A percentile compares a stretch with the other conserved stretches of the same genome.
Evolutionary conservation across 1,284 basidiomycete genomes (phyloP).

Genomic region (Entoloma clypeatum): DNA sequence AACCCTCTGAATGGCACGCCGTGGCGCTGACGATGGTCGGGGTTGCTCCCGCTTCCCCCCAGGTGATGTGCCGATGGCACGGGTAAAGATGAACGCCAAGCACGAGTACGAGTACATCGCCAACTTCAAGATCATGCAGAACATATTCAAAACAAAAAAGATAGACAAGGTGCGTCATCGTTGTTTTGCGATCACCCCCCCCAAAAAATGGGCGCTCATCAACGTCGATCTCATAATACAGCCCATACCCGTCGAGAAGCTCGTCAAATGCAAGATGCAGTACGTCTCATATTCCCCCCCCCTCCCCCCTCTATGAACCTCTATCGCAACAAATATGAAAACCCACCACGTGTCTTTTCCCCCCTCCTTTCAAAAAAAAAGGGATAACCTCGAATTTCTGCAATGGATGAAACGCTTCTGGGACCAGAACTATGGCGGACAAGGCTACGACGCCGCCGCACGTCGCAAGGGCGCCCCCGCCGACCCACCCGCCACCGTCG

Average conservation of each 20-base stretch:
- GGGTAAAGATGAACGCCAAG: constrained; percentile 91
- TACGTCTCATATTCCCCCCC: constrained; percentile 43
- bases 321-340: too few species aligned
- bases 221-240: too few species aligned
- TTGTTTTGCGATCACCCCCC: not conserved
- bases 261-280: constrained; percentile 99
- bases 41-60: not conserved
- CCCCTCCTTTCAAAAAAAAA: constrained; percentile 26
- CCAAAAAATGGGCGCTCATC: too few species aligned
- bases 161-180: constrained; percentile 82
- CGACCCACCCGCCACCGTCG: constrained; percentile 76
- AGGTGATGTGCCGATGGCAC: constrained; percentile 83
- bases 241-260: constrained; percentile 91
- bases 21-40: constrained; percentile 9
- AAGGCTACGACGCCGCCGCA: constrained; percentile 84
- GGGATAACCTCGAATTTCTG: constrained; percentile 97
- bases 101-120: constrained; percentile 95
- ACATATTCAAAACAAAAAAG: constrained; percentile 81
- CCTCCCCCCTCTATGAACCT: too few species aligned
- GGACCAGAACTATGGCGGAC: constrained; percentile 89
- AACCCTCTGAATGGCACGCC: too few species aligned
- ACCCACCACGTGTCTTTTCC: not conserved
- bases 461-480: constrained; percentile 73
- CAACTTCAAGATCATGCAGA: constrained; percentile 95
- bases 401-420: constrained; percentile 98